Conservation (phyloP, 176 grass and related monocot species). For the Bonia amplexicaulis region DNA sequence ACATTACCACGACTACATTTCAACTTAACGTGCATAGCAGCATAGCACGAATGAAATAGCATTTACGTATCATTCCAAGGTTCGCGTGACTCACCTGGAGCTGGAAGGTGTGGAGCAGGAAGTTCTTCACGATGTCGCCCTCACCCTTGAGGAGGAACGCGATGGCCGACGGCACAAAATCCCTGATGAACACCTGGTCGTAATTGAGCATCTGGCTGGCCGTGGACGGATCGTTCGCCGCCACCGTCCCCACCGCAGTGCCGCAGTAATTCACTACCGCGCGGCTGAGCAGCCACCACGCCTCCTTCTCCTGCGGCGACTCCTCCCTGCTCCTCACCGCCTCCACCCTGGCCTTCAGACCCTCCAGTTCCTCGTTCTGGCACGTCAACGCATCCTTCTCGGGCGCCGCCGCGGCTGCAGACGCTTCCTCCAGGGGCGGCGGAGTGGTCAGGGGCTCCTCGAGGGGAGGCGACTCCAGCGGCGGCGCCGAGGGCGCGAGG, state of each 20-base stretch:
- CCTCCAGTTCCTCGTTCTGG: constrained; percentile 24
- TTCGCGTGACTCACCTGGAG: constrained; percentile 52
- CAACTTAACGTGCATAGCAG: neutral
- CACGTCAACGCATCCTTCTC: constrained; percentile 21
- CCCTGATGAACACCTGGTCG: constrained; percentile 96
- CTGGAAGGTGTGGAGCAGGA: constrained; percentile 94
- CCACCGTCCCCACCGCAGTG: constrained; percentile 72
- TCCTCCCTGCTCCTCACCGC: constrained; percentile 45
- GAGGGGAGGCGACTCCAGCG: constrained; percentile 40
- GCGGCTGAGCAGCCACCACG: constrained; percentile 70
- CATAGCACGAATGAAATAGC: neutral
- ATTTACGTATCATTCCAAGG: neutral
- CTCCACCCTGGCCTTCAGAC: constrained; percentile 38
- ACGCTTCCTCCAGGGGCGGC: constrained; percentile 8
- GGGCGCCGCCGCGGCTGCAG: neutral
- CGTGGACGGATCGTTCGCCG: constrained; percentile 66
- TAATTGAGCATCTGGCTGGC: constrained; percentile 84
- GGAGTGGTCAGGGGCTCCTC: constrained; percentile 18
- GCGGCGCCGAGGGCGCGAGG: constrained; percentile 28
- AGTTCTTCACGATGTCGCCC: constrained; percentile 86
- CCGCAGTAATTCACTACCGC: constrained; percentile 73
- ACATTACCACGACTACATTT: constrained; percentile 6
- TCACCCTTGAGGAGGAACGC: constrained; percentile 85
- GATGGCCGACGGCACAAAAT: constrained; percentile 86
- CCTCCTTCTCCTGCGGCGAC: constrained; percentile 83